Evolutionary conservation across 306 rosid species (phyloP).

Genomic region (Glycine soja): DNA sequence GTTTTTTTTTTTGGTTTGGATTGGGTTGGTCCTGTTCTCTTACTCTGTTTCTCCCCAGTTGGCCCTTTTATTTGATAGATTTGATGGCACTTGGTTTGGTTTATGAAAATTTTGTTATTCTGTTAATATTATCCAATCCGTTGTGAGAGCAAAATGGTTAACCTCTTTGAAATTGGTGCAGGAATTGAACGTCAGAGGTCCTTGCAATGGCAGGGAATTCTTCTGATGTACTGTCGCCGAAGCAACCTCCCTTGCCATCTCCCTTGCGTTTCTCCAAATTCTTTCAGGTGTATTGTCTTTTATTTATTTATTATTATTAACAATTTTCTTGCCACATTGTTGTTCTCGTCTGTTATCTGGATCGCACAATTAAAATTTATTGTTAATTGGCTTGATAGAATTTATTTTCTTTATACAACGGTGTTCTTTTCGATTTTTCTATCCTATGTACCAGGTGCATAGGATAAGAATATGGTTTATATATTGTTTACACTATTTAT

Average conservation of each 20-base stretch:
- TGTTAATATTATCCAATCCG: not conserved
- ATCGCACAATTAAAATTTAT: not conserved
- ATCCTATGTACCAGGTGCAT: not conserved
- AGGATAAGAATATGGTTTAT: not conserved
- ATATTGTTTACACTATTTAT: not conserved
- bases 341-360: constrained; percentile 33
- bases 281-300: constrained; percentile 63
- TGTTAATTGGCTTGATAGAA: constrained; percentile 9
- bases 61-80: not conserved
- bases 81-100: constrained; percentile 24
- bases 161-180: constrained; percentile 42
- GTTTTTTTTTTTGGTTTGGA: constrained; percentile 48
- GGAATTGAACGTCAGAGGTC: constrained; percentile 45
- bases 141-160: not conserved
- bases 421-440: not conserved
- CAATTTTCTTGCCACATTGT: constrained; percentile 24
- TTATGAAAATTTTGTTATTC: constrained; percentile 11
- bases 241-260: constrained; percentile 85
- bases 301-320: not conserved
- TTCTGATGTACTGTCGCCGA: constrained; percentile 66
- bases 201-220: constrained; percentile 65
- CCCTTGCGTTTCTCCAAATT: constrained; percentile 89
- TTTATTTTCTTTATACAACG: constrained; percentile 3
- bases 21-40: not conserved
- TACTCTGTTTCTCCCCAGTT: not conserved